These are phyloP conservation scores for Chaetomiaceae sp. DNA, from an alignment of 2,329 filamentous ascomycete genomes.

Conservation along the genomic window DNA sequence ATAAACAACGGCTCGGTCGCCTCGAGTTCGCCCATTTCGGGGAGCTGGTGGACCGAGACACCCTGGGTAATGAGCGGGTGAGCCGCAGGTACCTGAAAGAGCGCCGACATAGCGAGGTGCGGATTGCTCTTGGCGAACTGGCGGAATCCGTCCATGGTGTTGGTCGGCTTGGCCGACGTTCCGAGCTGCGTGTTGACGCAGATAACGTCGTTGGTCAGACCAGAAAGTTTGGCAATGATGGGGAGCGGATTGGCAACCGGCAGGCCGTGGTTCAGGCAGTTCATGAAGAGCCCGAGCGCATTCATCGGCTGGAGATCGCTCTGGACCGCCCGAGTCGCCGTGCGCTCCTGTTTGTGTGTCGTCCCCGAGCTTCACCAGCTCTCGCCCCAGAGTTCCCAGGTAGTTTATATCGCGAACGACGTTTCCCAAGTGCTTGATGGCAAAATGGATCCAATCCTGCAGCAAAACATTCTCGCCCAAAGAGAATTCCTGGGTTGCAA, in stretches of 20 bases:
- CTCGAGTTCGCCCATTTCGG: neutral
- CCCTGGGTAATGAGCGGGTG: conserved; percentile 11
- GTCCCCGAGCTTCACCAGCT: conserved; percentile 12
- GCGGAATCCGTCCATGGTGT: conserved; percentile 11
- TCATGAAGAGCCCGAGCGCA: conserved; percentile 19
- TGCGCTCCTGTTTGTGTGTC: conserved; percentile 18
- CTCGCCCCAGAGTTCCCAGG: conserved; percentile 20
- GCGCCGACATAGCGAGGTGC: conserved; percentile 15
- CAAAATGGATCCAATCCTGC: conserved; percentile 20
- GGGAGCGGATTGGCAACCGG: conserved; percentile 16
- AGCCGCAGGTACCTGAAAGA: conserved; percentile 10
- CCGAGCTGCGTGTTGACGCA: conserved; percentile 20
- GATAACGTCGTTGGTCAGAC: conserved; percentile 18
- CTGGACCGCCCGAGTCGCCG: neutral
- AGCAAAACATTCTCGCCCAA: conserved; percentile 18
- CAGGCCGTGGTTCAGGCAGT: conserved; percentile 20
- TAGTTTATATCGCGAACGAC: conserved; percentile 19
- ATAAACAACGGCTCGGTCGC: neutral
- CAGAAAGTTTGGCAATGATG: conserved; percentile 20
- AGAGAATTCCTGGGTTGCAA: conserved; percentile 17
- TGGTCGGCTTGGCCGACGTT: neutral
- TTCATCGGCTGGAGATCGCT: conserved; percentile 20
- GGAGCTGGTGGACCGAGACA: conserved; percentile 3
- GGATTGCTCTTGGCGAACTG: conserved; percentile 13
- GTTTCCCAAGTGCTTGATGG: conserved; percentile 19